Evolutionary conservation across 371 early-diverging fungal species (phyloP), one percentile per base, ranked within the genome.

Genomic region (Astathelohania contejeani): DNA sequence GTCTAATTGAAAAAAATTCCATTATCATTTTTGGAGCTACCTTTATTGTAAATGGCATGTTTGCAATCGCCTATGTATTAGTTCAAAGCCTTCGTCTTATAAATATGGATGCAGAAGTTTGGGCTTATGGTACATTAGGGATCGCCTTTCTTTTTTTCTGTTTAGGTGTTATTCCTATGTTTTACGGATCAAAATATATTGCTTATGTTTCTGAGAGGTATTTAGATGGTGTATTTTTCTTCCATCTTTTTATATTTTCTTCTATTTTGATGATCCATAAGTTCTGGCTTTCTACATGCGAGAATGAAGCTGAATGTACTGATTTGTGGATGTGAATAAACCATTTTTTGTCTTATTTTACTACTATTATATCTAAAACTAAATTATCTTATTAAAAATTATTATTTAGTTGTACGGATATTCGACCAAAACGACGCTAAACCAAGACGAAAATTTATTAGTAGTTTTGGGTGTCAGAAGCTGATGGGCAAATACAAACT

Each of bases 251-350:
- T 49, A 53, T 48, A 10, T 57, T 66, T 28, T 58, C 61, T 22
- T 24, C 62, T 23, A 37, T 66, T 12, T 52, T 70, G 27, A 65
- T 70, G 70, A 37, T 56, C 12, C 70, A 70, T 53, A 70, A 70
- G 27, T 70, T 52, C 29, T 70, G 70, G 70, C 40, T 64, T 38
- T 63, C 63, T 49, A 56, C 56, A 14, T 65, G 54, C 53, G 60
- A 63, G 19, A 58, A 54, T 63, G 70, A 70, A 26, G 46, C 47
- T 16, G 70, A 70, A 49, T 69, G 65, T 52, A 22, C 56, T 49
- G 18, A 7, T 3, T 4, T 32, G 12, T 12, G 12, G 32, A 32
- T 32, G 12, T 32, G 12, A 32, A 32, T 32, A n/a, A n/a, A n/a
- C n/a, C n/a, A n/a, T n/a, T n/a, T n/a, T n/a, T n/a, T n/a, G n/a